A percentile compares a stretch with the other conserved stretches of the same genome.
phyloP scores from a whole-genome alignment of 2,329 filamentous ascomycete genomes.

The Calycina herbarum region DNA sequence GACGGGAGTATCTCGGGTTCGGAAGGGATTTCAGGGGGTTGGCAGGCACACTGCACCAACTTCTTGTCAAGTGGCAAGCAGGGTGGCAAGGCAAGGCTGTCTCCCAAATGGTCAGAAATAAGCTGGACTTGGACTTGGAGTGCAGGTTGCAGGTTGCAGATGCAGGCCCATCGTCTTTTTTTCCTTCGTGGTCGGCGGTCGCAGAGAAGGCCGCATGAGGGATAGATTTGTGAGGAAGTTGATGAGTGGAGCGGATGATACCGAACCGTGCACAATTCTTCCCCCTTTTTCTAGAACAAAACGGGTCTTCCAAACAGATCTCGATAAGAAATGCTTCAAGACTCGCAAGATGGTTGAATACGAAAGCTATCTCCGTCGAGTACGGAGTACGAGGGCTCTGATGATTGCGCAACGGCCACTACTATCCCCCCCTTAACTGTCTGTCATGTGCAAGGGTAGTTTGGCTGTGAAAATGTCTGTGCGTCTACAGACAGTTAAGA shows the following conservation, averaged over 20 bases:
- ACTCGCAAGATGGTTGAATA: neutral
- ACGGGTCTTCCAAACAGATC: constrained; percentile 1
- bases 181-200: neutral
- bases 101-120: constrained; percentile 3
- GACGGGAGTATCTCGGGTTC: neutral
- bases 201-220: constrained; percentile 1
- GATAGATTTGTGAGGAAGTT: neutral
- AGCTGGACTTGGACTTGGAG: neutral
- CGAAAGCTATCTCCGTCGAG: neutral
- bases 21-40: neutral
- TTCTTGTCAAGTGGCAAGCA: too few species aligned
- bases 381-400: neutral
- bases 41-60: neutral
- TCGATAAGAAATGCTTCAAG: neutral
- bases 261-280: neutral
- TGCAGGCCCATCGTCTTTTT: neutral
- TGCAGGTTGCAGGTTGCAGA: constrained; percentile 2
- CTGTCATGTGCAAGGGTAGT: too few species aligned
- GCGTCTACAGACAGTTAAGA: too few species aligned
- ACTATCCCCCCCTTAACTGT: too few species aligned
- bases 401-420: neutral
- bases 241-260: neutral
- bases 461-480: too few species aligned
- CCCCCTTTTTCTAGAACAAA: neutral
- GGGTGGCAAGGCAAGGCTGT: constrained; percentile 2